phyloP scores from a whole-genome alignment of 2,329 filamentous ascomycete genomes.

The Cladosporium colombiae region DNA sequence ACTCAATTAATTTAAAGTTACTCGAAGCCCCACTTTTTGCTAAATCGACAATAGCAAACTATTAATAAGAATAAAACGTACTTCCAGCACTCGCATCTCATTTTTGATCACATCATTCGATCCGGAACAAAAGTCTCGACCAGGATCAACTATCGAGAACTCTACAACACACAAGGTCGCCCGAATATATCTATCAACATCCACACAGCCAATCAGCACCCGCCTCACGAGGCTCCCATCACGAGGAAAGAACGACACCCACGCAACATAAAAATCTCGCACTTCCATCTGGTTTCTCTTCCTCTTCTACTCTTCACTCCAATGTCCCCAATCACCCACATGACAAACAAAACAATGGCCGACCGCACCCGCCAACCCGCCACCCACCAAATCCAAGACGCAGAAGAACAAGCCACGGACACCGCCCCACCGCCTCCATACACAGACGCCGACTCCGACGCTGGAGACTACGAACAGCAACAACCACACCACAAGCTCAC shows the following conservation, averaged over 20 bases:
- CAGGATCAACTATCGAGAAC: not conserved
- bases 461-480: constrained; percentile 26
- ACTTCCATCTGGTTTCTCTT: not conserved
- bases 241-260: not conserved
- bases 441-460: constrained; percentile 27
- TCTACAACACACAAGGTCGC: not conserved
- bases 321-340: not conserved
- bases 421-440: constrained; percentile 31
- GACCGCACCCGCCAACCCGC: not conserved
- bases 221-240: not conserved
- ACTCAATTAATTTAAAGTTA: not conserved
- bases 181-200: not conserved
- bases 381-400: constrained; percentile 21
- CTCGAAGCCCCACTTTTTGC: not conserved
- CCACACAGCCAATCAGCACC: not conserved
- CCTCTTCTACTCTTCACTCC: not conserved
- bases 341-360: not conserved
- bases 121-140: not conserved
- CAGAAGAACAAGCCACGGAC: constrained; percentile 19
- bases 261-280: not conserved
- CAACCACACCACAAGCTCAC: constrained; percentile 43
- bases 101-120: not conserved
- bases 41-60: not conserved
- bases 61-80: not conserved
- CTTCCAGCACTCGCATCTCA: not conserved